Evolutionary conservation across 1,284 basidiomycete species (phyloP).

Genomic region (Microbotryomycetes sp.): DNA sequence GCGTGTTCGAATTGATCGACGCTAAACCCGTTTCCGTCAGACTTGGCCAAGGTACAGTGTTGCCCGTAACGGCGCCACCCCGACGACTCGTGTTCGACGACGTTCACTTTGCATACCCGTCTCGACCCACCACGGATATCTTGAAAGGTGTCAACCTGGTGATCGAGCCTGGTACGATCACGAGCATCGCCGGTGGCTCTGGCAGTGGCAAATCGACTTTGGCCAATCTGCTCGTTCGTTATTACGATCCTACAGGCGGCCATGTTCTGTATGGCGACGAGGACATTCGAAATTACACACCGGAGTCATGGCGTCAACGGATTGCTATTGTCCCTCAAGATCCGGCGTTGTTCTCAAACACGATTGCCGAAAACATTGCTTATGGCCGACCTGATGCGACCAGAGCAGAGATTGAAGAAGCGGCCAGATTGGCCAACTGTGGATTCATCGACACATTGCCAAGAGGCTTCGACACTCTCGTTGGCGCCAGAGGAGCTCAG

Average conservation of each 20-base stretch:
- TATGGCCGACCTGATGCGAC: conserved; percentile 72
- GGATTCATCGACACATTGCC: conserved; percentile 84
- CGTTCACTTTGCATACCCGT: conserved; percentile 75
- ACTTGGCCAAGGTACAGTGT: conserved; percentile 52
- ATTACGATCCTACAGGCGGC: conserved; percentile 84
- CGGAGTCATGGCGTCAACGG: conserved; percentile 73
- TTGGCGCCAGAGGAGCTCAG: conserved; percentile 38
- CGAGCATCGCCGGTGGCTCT: conserved; percentile 43
- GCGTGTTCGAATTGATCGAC: conserved; percentile 89
- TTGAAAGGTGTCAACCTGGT: conserved; percentile 60
- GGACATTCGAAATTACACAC: conserved; percentile 77
- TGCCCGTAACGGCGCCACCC: conserved; percentile 44
- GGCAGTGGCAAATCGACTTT: conserved; percentile 68
- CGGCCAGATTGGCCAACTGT: conserved; percentile 85
- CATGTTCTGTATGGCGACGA: conserved; percentile 59
- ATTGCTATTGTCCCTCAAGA: conserved; percentile 82
- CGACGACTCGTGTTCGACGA: conserved; percentile 64
- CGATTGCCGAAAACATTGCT: conserved; percentile 54
- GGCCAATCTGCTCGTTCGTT: conserved; percentile 78
- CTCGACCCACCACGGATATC: conserved; percentile 64
- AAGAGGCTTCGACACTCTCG: conserved; percentile 66
- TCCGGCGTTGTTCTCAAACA: conserved; percentile 35
- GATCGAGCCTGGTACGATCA: conserved; percentile 57
- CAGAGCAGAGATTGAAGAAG: conserved; percentile 74
- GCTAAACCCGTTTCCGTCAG: conserved; percentile 53